These are phyloP conservation scores for Brasilioporus rufonigricans DNA, from an alignment of 768 basidiomycete genomes.

Conservation along the genomic window DNA sequence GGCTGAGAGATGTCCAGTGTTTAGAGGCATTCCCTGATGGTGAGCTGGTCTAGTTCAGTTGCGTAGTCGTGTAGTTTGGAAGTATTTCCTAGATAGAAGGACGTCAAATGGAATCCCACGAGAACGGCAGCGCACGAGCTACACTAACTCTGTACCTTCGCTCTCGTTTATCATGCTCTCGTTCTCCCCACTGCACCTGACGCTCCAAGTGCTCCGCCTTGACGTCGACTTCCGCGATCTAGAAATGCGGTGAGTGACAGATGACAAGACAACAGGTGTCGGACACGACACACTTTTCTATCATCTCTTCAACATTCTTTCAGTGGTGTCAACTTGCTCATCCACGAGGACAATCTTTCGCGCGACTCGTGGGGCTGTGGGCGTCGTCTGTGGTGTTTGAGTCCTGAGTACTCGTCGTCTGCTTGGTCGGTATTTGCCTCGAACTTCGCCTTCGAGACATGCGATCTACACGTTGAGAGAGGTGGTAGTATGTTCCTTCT, in stretches of 20 bases:
- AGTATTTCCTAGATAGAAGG: slow-evolving; percentile 55
- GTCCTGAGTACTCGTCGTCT: slow-evolving; percentile 69
- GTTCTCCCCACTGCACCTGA: slow-evolving; percentile 79
- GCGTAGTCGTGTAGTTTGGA: slow-evolving; percentile 67
- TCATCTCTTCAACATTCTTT: slow-evolving; percentile 96
- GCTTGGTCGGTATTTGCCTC: slow-evolving; percentile 62
- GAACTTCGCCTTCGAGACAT: slow-evolving; percentile 61
- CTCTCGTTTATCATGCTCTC: slow-evolving; percentile 92
- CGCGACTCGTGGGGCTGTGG: no score
- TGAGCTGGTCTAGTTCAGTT: slow-evolving; percentile 85
- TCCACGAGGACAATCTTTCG: slow-evolving; percentile 91
- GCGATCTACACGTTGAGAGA: slow-evolving; percentile 74
- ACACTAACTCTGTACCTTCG: slow-evolving; percentile 81
- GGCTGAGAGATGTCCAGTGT: slow-evolving; percentile 12
- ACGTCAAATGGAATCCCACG: slow-evolving; percentile 5
- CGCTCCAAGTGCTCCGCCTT: slow-evolving; percentile 99
- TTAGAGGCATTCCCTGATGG: slow-evolving; percentile 63
- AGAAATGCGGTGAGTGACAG: slow-evolving; percentile 17
- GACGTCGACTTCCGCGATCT: slow-evolving; percentile 94
- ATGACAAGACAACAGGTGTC: slow-evolving; percentile 15
- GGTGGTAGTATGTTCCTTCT: slow-evolving; percentile 81
- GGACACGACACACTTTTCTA: slow-evolving; percentile 76
- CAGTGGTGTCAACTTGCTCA: slow-evolving; percentile 92
- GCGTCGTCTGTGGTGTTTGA: slow-evolving; percentile 72
- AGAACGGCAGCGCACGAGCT: slow-evolving; percentile 19